Evolutionary conservation across 2,329 filamentous ascomycete genomes (phyloP), one percentile per base, ranked within the genome.

Genomic region (Myrmaecium sp.): DNA sequence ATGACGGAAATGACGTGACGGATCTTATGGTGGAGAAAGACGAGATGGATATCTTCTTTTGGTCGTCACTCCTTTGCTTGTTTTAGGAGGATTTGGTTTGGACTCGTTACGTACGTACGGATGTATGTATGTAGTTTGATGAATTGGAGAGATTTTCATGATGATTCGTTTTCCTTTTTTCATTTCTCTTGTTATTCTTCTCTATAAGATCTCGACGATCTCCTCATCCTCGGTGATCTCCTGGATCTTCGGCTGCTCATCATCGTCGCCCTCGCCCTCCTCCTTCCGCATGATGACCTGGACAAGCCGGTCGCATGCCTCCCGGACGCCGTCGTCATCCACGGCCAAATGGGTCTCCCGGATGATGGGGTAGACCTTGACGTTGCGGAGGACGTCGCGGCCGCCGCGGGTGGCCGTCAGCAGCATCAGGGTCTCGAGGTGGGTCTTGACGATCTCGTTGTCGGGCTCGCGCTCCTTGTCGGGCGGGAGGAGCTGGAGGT

Each of bases 401-500:
- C 76, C 81, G 38, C 74, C 62, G 5, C 69, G 63, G 5, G 80
- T 86, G 5, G 78, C 84, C 0, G 80, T 84, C 31, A 98, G 53
- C 11, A 98, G 56, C 30, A 84, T 65, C 29, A 98, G 51, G 1
- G 83, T 93, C 55, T 98, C 89, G 12, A 98, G 54, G 48, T 95
- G 84, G 3, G 80, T 89, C 45, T 77, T 69, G 28, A 94, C 63
- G 36, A 93, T 89, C 24, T 69, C 66, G 10, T 56, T 51, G 41
- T 94, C 81, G 3, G 64, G 51, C 36, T 98, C 89, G 21, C 86
- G 69, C 52, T 75, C 62, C 61, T 98, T 95, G 45, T 94, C 83
- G 0, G 83, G 78, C 0, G 83, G 77, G 7, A 95, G 62, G 1
- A 95, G 64, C 53, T 95, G 86, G 35, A 93, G 60, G 47, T 95